Conservation (phyloP, 768 basidiomycete genomes). For the Phanerodontia chrysosporium region DNA sequence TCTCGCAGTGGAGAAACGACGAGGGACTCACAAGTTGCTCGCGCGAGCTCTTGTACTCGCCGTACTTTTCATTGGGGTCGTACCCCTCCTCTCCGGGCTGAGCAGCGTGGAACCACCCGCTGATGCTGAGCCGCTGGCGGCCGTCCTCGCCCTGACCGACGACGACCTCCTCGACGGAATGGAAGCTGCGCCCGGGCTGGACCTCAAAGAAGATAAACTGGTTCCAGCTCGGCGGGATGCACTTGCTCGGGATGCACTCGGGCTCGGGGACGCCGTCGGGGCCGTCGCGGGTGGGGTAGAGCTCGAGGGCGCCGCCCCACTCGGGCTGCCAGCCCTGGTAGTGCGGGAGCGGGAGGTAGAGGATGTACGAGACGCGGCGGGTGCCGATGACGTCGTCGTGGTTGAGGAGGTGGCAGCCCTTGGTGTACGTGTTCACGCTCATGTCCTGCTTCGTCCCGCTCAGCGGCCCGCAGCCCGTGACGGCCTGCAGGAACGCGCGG, state of each 20-base stretch:
- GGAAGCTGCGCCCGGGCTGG: slow-evolving; percentile 94
- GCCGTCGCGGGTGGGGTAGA: slow-evolving; percentile 71
- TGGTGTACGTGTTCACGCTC: slow-evolving; percentile 88
- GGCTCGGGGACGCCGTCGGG: slow-evolving; percentile 68
- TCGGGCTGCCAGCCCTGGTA: slow-evolving; percentile 77
- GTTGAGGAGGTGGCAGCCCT: slow-evolving; percentile 91
- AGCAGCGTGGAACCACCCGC: slow-evolving; percentile 95
- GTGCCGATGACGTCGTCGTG: slow-evolving; percentile 98
- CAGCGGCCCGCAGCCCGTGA: slow-evolving; percentile 90
- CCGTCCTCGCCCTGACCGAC: slow-evolving; percentile 71
- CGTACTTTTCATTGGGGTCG: slow-evolving; percentile 41
- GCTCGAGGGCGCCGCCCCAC: slow-evolving; percentile 92
- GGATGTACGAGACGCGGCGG: slow-evolving; percentile 91
- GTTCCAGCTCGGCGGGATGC: slow-evolving; percentile 80
- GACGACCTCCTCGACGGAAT: slow-evolving; percentile 96
- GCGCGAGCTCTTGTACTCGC: slow-evolving; percentile 70
- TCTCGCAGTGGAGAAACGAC: not conserved
- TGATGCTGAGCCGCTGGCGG: slow-evolving; percentile 77
- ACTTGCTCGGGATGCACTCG: slow-evolving; percentile 55
- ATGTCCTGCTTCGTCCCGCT: slow-evolving; percentile 93
- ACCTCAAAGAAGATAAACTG: slow-evolving; percentile 87
- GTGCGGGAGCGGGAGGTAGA: slow-evolving; percentile 86
- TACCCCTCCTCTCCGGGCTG: slow-evolving; percentile 91
- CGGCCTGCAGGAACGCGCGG: slow-evolving; percentile 73
- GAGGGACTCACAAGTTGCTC: slow-evolving; percentile 79